A percentile compares a stretch with the other conserved stretches of the same genome.
phyloP scores from a whole-genome alignment of 2,329 filamentous ascomycete genomes.

The Cercospora zeina region DNA sequence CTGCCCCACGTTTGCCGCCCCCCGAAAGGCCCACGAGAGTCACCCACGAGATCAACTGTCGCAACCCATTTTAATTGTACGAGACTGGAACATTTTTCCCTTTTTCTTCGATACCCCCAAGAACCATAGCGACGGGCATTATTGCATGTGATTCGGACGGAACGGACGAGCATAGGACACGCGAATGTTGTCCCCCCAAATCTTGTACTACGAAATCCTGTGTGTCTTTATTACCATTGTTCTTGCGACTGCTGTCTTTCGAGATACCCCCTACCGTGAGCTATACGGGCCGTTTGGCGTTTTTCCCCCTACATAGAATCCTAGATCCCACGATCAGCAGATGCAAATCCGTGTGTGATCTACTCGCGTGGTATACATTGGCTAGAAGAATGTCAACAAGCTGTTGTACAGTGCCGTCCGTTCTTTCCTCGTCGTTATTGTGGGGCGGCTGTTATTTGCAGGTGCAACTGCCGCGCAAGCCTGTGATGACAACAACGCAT shows the following conservation, averaged over 20 bases:
- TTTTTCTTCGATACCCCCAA: constrained; percentile 15
- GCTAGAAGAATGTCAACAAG: not conserved
- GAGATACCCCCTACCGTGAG: constrained; percentile 1
- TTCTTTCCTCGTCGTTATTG: not conserved
- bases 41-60: not conserved
- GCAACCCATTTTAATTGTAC: constrained; percentile 6
- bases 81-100: constrained; percentile 10
- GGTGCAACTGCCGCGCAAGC: not conserved
- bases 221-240: not conserved
- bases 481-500: not conserved
- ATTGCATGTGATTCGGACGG: constrained; percentile 12
- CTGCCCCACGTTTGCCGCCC: not conserved
- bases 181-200: not conserved
- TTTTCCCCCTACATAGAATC: not conserved
- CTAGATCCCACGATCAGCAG: constrained; percentile 5
- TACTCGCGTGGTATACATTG: not conserved
- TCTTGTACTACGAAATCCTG: not conserved
- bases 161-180: constrained; percentile 2
- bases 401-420: not conserved
- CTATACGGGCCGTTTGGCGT: not conserved
- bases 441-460: not conserved
- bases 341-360: not conserved
- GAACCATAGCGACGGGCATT: constrained; percentile 16
- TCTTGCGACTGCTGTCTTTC: constrained; percentile 1
- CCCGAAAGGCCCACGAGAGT: not conserved